A percentile compares a stretch with the other conserved stretches of the same genome.
Evolutionary conservation across 169 alveolate species (phyloP).

Genomic region (Cryptosporidium viatorum): DNA sequence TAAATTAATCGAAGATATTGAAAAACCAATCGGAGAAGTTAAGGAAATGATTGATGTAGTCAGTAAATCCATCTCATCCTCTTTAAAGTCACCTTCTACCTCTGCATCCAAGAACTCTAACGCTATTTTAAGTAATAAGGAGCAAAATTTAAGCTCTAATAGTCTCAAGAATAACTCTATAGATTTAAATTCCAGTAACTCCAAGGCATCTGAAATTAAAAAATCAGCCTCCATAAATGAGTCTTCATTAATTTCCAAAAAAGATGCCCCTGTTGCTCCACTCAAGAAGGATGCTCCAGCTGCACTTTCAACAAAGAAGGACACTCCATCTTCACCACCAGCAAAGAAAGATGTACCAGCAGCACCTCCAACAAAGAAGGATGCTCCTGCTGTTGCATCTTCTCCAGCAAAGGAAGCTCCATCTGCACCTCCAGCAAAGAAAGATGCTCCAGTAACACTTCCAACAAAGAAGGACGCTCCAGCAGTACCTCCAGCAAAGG

Average conservation of each 20-base stretch:
- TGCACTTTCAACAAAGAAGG: background rate
- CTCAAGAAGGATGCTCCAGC: constrained; percentile 6
- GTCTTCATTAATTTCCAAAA: constrained; percentile 12
- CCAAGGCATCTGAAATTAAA: background rate
- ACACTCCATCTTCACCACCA: constrained; percentile 10
- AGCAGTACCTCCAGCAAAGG: background rate
- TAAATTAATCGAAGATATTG: constrained; percentile 48
- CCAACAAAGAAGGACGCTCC: constrained; percentile 3
- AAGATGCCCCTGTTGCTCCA: constrained; percentile 9
- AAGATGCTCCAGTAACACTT: constrained; percentile 2
- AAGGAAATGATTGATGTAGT: constrained; percentile 15
- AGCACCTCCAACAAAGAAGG: background rate
- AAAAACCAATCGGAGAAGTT: constrained; percentile 51
- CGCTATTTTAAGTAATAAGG: background rate
- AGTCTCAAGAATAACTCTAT: too few relatives aligned
- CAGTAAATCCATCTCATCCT: constrained; percentile 18
- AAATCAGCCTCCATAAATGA: background rate
- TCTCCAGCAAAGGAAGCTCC: constrained; percentile 30
- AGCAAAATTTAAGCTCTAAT: background rate
- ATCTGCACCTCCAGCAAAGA: constrained; percentile 10
- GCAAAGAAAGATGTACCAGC: constrained; percentile 5
- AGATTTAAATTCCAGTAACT: background rate
- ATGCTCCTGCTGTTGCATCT: background rate
- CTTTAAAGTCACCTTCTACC: background rate
- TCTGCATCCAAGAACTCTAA: background rate